Base-by-base conservation (phyloP, 768 basidiomycete species). In the Termitomyces sp. region DNA sequence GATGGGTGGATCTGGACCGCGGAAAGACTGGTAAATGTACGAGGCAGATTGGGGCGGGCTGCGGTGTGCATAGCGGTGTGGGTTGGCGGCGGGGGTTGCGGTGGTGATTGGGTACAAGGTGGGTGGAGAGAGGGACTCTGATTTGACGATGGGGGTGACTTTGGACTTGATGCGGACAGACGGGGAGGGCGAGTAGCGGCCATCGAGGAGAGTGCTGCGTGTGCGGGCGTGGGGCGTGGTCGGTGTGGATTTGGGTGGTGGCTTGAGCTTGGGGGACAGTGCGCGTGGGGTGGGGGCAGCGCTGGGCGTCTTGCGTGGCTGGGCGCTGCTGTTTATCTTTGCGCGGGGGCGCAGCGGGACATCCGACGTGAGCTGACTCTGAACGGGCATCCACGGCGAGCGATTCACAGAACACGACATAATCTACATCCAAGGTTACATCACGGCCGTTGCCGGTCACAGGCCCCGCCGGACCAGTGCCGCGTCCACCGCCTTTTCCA, bases 401-500 rank as follows among this genome's bases (percentile, higher is more conserved):
- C 28, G 28, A 28, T n/a, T n/a, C n/a, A 28, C 28, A 28, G 28
- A 28, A 4, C n/a, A 28, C 28, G 28, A 28, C 28, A 46, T 12
- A 22, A 46, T 6, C 22, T 46, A 46, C 20, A 28, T 28, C 1
- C 44, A 24, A 24, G 45, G 22, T 66, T 46, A 62, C 55, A 57
- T 45, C 51, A 16, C 64, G 61, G 61, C 60, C 18, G 9, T 44
- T 52, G 9, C 61, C 57, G 56, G 49, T 33, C 83, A 79, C 70
- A 78, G 79, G 22, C 65, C 74, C 61, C 83, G 79, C 70, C 78
- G 79, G 32, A 65, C 74, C 62, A 90, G 68, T 7, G 83, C 77
- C 22, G 82, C 79, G 64, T 84, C 79, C 8, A 90, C 88, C 4
- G 84, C 74, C 65, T 77, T 84, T 70, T 85, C 84, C 38, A 92